Conservation (phyloP, 768 basidiomycete genomes). For the Hericium rajendrae region DNA sequence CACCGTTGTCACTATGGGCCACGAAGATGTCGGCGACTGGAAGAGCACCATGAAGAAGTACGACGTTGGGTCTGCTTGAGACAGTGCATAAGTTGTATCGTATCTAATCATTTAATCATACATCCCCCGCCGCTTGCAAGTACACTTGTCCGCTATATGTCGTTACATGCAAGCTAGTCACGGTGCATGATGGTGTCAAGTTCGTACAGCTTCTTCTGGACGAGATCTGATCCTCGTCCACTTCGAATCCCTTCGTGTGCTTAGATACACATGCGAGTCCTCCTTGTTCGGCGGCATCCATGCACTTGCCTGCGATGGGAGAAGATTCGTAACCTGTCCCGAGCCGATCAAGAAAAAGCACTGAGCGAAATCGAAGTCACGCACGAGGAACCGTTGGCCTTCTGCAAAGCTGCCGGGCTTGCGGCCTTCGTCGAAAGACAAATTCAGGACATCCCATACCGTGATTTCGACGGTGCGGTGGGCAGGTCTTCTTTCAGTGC, state of each 20-base stretch:
- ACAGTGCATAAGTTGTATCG: neutral
- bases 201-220: neutral
- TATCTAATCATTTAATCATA: neutral
- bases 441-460: conserved; percentile 9
- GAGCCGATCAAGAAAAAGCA: neutral
- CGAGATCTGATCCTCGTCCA: conserved; percentile 36
- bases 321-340: conserved; percentile 53
- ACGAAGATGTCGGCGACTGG: conserved; percentile 67
- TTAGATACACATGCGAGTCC: conserved; percentile 57
- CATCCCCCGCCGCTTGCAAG: neutral
- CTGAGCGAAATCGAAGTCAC: too few relatives aligned
- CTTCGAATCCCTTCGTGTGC: conserved; percentile 53
- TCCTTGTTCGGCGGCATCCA: conserved; percentile 55
- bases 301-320: conserved; percentile 55
- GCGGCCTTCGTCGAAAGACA: conserved; percentile 8
- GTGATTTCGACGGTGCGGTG: conserved; percentile 10
- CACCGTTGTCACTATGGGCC: conserved; percentile 79
- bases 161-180: neutral
- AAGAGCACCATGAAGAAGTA: conserved; percentile 56
- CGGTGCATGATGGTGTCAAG: neutral
- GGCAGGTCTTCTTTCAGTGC: conserved; percentile 4
- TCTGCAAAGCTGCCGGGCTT: conserved; percentile 5
- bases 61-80: conserved; percentile 35
- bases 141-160: neutral
- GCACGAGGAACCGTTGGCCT: conserved; percentile 12